Percentiles rank a stretch among this genome's conserved stretches.
phyloP scores from a whole-genome alignment of 306 rosid genomes.

The Amphicarpaea edgeworthii region DNA sequence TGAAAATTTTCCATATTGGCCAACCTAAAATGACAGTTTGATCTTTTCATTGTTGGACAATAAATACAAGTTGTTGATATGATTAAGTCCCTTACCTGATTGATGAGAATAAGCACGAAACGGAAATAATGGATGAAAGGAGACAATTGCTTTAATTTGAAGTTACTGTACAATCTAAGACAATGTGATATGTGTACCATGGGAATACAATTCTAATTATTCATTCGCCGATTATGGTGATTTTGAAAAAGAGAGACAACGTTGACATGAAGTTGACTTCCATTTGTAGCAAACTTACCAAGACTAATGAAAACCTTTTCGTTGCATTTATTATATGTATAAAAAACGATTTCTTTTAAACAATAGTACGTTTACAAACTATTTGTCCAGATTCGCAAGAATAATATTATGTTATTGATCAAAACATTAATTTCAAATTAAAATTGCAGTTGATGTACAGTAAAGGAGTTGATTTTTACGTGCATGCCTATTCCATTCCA shows the following conservation, averaged over 20 bases:
- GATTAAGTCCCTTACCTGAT: not conserved
- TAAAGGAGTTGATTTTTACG: too few species aligned
- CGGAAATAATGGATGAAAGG: not conserved
- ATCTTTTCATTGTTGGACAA: not conserved
- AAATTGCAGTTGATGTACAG: too few species aligned
- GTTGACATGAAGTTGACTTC: not conserved
- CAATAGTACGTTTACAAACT: too few species aligned
- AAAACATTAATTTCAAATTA: too few species aligned
- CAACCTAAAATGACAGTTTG: not conserved
- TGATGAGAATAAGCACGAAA: not conserved
- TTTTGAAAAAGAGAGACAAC: not conserved
- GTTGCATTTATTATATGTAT: too few species aligned
- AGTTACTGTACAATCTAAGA: not conserved
- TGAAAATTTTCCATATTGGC: not conserved
- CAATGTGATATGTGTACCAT: not conserved
- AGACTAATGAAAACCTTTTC: too few species aligned
- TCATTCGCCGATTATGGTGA: not conserved
- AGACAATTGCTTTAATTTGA: not conserved
- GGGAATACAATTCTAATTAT: not conserved
- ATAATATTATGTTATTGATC: too few species aligned
- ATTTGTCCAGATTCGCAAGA: too few species aligned
- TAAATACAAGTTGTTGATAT: not conserved
- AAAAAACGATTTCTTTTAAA: too few species aligned
- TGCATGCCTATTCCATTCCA: too few species aligned
- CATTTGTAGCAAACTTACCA: too few species aligned